Evolutionary conservation across 306 rosid species (phyloP).

Genomic region (Inga laurina): DNA sequence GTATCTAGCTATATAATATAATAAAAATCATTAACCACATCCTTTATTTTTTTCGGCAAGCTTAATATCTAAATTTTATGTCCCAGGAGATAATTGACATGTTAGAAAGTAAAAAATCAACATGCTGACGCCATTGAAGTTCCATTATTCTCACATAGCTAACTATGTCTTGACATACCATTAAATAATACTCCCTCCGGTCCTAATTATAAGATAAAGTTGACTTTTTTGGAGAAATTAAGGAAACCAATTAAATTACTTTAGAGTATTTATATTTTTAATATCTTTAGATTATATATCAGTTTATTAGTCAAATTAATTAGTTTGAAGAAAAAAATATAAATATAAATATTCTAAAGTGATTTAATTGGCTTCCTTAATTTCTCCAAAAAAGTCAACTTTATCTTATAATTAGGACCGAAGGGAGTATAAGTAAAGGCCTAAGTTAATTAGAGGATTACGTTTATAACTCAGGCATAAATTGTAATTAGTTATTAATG

Average conservation of each 20-base stretch:
- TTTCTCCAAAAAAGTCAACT: no score
- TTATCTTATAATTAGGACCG: no score
- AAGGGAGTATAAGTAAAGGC: not conserved
- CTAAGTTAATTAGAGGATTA: not conserved
- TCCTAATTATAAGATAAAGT: no score
- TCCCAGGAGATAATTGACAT: not conserved
- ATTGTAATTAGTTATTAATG: not conserved
- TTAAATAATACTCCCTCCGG: no score
- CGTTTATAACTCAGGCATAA: not conserved
- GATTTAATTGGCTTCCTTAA: no score
- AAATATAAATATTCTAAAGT: no score
- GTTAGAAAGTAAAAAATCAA: not conserved
- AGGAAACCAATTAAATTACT: no score
- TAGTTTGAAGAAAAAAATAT: no score
- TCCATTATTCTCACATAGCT: not conserved
- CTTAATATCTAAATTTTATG: not conserved
- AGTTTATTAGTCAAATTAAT: no score
- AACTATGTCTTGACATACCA: not conserved
- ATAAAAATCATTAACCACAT: not conserved
- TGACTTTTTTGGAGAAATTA: no score
- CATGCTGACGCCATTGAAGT: not conserved
- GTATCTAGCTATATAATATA: not conserved
- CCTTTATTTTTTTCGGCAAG: not conserved
- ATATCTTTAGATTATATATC: no score
- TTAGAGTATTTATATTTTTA: no score